Evolutionary conservation across 306 rosid species (phyloP), one percentile per base, ranked within the genome.

Genomic region (Cicer judaicum): DNA sequence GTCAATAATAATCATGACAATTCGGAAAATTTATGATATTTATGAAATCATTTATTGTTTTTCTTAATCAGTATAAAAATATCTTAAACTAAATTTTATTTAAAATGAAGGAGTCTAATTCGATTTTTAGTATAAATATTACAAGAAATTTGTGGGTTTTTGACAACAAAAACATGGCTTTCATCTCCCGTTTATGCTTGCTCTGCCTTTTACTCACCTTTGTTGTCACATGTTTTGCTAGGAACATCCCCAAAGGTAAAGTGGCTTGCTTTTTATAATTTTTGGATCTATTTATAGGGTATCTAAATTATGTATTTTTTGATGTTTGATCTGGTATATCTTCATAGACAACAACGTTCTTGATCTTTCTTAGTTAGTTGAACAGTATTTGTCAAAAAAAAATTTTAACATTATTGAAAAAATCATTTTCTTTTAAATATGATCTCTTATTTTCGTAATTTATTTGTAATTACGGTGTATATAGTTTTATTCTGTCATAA

Each of bases 141-240:
- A n/a, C 5, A 49, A 49, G 55, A 49, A 49, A 5, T 76, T 15
- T 44, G 60, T 56, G 8, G 14, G 38, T 36, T 14, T 24, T 24
- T 24, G 34, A 24, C 34, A 24, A 24, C 34, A 24, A 56, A 43
- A 8, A 47, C 36, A 76, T 76, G 81, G 19, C 60, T 69, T 53
- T n/a, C 1, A 21, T 65, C 2, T 4, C n/a, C 40, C 52, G 44
- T 14, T 14, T 76, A 18, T 72, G 67, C 52, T 66, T 81, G 65
- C 29, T 76, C 46, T 47, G 16, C 21, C 66, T 76, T 76, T 24
- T 81, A 47, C 46, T 81, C 48, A 39, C 46, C 7, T 70, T 11
- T 52, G 53, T 16, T 0, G 7, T 53, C 73, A 43, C 54, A 8
- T 52, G 74, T 21, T 62, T 55, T 46, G 80, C 49, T 19, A 57